Base-by-base conservation (phyloP, 768 basidiomycete species). In the Gelatoporia subvermispora region DNA sequence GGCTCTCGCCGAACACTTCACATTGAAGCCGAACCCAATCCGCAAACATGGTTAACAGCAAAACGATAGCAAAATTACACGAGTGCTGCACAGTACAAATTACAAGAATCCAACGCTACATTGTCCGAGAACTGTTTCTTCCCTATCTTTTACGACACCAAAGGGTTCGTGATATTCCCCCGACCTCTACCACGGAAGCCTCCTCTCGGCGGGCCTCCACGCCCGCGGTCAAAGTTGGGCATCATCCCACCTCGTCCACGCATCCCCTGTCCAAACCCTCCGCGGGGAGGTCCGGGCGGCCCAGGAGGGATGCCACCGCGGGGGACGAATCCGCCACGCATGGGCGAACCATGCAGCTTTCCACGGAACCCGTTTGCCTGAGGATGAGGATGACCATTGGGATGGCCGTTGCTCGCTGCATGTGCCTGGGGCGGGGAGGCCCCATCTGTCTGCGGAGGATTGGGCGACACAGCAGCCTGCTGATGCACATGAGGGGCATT, bases 181-280 rank as follows among this genome's bases (percentile, higher is more conserved):
- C 68, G 57, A 24, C 63, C 71, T 3, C 70, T 54, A 31, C 66
- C 71, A 38, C 71, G 56, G 35, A 13, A 34, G 1, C 45, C 55
- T 9, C 56, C 56, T 41, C 66, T 54, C 8, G 49, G 51, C 1
- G 49, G 47, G 16, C 63, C 59, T 39, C 69, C 67, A 4, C 72
- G 55, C 22, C 71, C 71, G 35, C 71, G 60, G 5, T 67, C 65
- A n/a, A 57, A 43, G 42, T 49, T 42, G 0, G 65, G 51, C 20
- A 20, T 39, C 21, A 58, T 63, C n/a, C 66, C 70, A n/a, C 57
- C 62, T 8, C 73, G 59, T 35, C 70, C 71, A 35, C 71, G 63
- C 13, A 43, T 35, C 20, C 49, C 40, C 3, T 21, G 42, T 2
- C 43, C 13, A 43, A 61, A 60, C 3, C 60, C 53, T 20, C 68